A percentile compares a stretch with the other conserved stretches of the same genome.
phyloP scores from a whole-genome alignment of 306 rosid genomes.

The Parietaria judaica region DNA sequence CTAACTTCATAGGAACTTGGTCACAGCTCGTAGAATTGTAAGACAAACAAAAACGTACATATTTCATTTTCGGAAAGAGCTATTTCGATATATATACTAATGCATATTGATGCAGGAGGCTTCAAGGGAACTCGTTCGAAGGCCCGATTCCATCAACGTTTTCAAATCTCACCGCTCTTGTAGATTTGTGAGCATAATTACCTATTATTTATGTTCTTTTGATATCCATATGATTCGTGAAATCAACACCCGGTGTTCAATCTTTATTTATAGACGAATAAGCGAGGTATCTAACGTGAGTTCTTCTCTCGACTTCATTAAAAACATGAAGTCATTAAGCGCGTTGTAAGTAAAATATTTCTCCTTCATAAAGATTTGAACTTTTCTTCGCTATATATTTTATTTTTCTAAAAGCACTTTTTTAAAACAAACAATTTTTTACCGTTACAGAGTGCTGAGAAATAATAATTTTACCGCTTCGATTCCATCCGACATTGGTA shows the following conservation, averaged over 20 bases:
- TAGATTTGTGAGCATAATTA: slow-evolving; percentile 52
- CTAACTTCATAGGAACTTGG: slow-evolving; percentile 68
- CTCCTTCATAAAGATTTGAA: slow-evolving; percentile 3
- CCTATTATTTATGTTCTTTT: background rate
- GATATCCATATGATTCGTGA: background rate
- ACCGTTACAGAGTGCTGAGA: slow-evolving; percentile 65
- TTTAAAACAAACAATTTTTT: too few species aligned
- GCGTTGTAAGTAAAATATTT: slow-evolving; percentile 35
- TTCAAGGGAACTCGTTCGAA: slow-evolving; percentile 72
- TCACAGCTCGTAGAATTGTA: slow-evolving; percentile 51
- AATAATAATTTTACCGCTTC: slow-evolving; percentile 54
- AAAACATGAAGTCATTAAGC: slow-evolving; percentile 55
- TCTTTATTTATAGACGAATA: slow-evolving; percentile 39
- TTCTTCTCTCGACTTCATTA: slow-evolving; percentile 57
- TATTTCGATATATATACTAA: background rate
- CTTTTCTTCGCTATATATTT: background rate
- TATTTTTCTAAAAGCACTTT: background rate
- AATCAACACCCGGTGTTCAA: slow-evolving; percentile 21
- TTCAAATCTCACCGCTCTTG: slow-evolving; percentile 51
- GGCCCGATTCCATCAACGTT: slow-evolving; percentile 60
- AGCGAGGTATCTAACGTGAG: slow-evolving; percentile 56
- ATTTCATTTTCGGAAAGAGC: too few species aligned
- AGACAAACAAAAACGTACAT: slow-evolving; percentile 16
- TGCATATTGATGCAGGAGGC: slow-evolving; percentile 38
- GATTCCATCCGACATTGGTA: slow-evolving; percentile 57